Percentiles rank a stretch among this genome's conserved stretches.
These are phyloP conservation scores for Lichtheimia hyalospora DNA, from an alignment of 371 early-diverging fungal genomes.

Conservation along the genomic window DNA sequence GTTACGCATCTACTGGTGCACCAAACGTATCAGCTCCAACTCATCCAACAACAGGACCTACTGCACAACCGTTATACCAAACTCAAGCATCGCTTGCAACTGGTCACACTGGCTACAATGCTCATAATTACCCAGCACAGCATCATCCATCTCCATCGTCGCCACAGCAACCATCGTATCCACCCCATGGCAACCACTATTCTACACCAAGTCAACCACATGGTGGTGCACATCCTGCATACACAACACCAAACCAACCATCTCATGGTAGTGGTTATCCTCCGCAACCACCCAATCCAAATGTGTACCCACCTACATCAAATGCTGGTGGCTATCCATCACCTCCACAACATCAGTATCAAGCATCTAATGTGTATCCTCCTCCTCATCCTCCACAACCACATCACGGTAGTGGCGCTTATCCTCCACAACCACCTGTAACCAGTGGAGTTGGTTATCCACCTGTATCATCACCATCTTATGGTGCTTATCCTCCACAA, in stretches of 20 bases:
- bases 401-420: neutral
- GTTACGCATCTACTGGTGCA: too few relatives aligned
- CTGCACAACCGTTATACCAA: too few relatives aligned
- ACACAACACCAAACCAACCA: neutral
- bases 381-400: too few relatives aligned
- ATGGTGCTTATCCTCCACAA: neutral
- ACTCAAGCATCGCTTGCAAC: too few relatives aligned
- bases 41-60: too few relatives aligned
- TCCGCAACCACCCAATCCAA: neutral
- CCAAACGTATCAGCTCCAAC: too few relatives aligned
- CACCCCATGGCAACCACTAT: neutral
- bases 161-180: neutral
- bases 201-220: neutral
- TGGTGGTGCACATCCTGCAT: slow-evolving; percentile 1
- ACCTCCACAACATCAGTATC: neutral
- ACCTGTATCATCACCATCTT: neutral
- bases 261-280: neutral
- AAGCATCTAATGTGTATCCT: too few relatives aligned
- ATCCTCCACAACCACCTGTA: neutral
- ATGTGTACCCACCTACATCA: neutral
- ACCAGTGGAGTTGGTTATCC: neutral
- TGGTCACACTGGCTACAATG: too few relatives aligned
- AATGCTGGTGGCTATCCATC: neutral
- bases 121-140: too few relatives aligned
- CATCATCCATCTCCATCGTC: neutral